Evolutionary conservation across 2,329 filamentous ascomycete genomes (phyloP).

Genomic region (Calonectria naviculata): DNA sequence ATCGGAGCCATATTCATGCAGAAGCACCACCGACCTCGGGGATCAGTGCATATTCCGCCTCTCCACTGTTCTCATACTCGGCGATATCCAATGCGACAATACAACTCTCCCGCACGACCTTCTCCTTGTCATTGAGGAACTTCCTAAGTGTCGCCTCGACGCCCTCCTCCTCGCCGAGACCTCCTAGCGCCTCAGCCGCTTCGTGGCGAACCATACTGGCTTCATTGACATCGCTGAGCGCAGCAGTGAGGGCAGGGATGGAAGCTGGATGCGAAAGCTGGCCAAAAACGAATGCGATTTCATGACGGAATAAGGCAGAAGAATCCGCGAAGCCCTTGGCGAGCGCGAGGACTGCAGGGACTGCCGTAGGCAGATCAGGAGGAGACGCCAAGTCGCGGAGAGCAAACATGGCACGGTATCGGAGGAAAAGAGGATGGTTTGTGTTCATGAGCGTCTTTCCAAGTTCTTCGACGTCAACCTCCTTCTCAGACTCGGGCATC

Average conservation of each 20-base stretch:
- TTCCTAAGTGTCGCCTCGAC: conserved; percentile 86
- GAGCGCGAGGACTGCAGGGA: conserved; percentile 87
- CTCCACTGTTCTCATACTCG: conserved; percentile 90
- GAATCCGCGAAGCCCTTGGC: conserved; percentile 86
- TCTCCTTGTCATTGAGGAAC: conserved; percentile 90
- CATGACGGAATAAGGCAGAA: conserved; percentile 95
- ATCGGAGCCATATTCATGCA: conserved; percentile 45
- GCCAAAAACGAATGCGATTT: conserved; percentile 98
- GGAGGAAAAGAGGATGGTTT: conserved; percentile 82
- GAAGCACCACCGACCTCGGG: conserved; percentile 67
- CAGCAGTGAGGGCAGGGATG: conserved; percentile 85
- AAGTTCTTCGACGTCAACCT: conserved; percentile 81
- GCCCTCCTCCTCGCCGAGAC: conserved; percentile 91
- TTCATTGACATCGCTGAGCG: conserved; percentile 83
- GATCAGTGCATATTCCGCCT: conserved; percentile 92
- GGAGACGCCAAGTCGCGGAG: conserved; percentile 95
- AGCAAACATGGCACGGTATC: conserved; percentile 98
- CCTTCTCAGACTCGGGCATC: conserved; percentile 75
- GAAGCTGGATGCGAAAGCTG: conserved; percentile 97
- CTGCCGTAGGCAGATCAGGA: conserved; percentile 88
- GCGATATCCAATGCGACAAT: conserved; percentile 98
- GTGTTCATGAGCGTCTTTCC: conserved; percentile 84
- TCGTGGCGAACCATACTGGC: conserved; percentile 98
- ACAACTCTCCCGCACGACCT: conserved; percentile 93
- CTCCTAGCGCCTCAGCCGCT: conserved; percentile 94